Percentiles rank a stretch among this genome's conserved stretches.
phyloP scores from a whole-genome alignment of 2,329 filamentous ascomycete species.

The Orbilia oligospora region DNA sequence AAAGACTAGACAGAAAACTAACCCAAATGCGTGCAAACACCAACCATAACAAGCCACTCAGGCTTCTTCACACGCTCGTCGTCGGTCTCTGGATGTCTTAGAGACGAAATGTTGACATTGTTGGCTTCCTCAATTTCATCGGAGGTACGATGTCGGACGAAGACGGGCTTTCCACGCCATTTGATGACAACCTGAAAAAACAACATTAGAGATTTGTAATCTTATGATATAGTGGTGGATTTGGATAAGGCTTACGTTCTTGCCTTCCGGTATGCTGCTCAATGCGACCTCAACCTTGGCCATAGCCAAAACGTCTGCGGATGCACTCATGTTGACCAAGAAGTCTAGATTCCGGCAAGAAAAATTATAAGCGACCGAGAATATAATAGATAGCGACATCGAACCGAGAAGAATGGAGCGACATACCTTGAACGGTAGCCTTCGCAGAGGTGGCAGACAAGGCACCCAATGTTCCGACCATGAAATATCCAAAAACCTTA shows the following conservation, averaged over 20 bases:
- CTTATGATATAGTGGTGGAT: background rate
- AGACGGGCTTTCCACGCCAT: constrained; percentile 99
- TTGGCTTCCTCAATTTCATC: constrained; percentile 96
- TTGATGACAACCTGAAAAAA: constrained; percentile 91
- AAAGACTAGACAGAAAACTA: background rate
- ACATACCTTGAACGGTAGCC: constrained; percentile 95
- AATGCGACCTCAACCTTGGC: constrained; percentile 99
- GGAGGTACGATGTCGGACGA: constrained; percentile 97
- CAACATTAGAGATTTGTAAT: background rate
- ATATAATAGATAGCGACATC: constrained; percentile 25
- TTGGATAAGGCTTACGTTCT: constrained; percentile 81
- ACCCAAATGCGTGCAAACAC: constrained; percentile 97
- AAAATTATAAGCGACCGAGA: constrained; percentile 54
- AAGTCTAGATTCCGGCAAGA: constrained; percentile 78
- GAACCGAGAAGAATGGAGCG: background rate
- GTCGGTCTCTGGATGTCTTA: constrained; percentile 93
- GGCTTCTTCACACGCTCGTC: constrained; percentile 96
- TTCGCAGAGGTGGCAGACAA: constrained; percentile 94
- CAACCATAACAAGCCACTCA: constrained; percentile 99
- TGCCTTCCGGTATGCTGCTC: constrained; percentile 93
- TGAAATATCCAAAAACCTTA: constrained; percentile 96
- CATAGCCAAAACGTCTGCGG: constrained; percentile 97
- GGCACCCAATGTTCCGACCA: constrained; percentile 95
- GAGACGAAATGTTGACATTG: constrained; percentile 82
- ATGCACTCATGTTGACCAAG: constrained; percentile 99